Base-by-base conservation (phyloP, 768 basidiomycete genomes). In the Boletellus emodensis region DNA sequence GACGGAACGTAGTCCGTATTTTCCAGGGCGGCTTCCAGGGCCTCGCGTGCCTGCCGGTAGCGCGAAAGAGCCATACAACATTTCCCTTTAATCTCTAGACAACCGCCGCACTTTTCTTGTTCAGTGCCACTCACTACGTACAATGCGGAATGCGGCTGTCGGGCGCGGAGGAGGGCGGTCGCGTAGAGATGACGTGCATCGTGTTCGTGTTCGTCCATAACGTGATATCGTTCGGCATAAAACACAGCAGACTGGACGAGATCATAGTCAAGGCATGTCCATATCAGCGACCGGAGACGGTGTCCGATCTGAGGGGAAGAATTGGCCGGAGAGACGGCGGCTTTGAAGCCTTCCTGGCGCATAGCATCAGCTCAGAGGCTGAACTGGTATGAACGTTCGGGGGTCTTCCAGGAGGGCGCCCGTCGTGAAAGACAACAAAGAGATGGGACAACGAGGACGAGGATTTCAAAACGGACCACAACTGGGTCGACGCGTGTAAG, bases 141-240 rank as follows among this genome's bases (percentile, higher is more conserved):
- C 33, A 88, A 67, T 5, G 91, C 90, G 12, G 90, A 87, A 60
- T 87, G 83, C 13, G 84, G 79, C 62, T 87, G 85, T 49, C 78
- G 79, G 57, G 82, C 78, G 6, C 76, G 80, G 39, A 90, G 77
- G 55, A 94, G 80, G 17, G 84, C 77, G 38, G 80, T 84, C 56
- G 91, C 90, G 75, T 90, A 89, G 40, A 94, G 78, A 73, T 90
- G 90, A 49, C 88, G 81, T 57, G 90, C 83, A 63, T 89, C 84
- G 65, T 94, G 92, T 68, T 81, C 83, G 28, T 73, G 66, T 53
- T 77, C 74, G 68, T 88, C 84, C 67, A 89, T 71, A 36, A 82
- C 79, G 65, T 78, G 86, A 66, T 89, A 89, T 56, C 90, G 74
- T 70, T 94, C 93, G 33, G 91, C 90, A 72, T 89, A 89, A 74